phyloP scores from a whole-genome alignment of 768 basidiomycete genomes.

The Collybia nuda region DNA sequence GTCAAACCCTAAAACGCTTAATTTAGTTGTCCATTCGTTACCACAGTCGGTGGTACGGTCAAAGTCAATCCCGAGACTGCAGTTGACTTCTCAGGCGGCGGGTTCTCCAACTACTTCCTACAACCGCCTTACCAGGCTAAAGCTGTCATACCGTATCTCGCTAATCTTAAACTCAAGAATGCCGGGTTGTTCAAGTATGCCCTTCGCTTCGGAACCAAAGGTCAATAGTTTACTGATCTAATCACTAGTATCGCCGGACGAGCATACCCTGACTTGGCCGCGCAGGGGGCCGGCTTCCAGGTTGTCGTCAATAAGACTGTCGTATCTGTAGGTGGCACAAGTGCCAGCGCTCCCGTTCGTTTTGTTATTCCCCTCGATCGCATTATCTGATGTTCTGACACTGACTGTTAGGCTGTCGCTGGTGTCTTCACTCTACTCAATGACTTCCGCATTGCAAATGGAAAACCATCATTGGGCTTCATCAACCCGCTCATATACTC shows the following conservation, averaged over 20 bases:
- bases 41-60: slow-evolving; percentile 12
- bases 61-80: slow-evolving; percentile 44
- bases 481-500: slow-evolving; percentile 22
- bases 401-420: slow-evolving; percentile 17
- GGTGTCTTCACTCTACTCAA: slow-evolving; percentile 27
- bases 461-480: slow-evolving; percentile 16
- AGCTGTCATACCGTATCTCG: slow-evolving; percentile 26
- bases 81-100: slow-evolving; percentile 52
- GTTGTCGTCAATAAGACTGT: slow-evolving; percentile 16
- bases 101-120: slow-evolving; percentile 49
- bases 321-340: slow-evolving; percentile 21
- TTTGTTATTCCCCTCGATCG: too few relatives aligned
- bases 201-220: neutral
- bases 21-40: slow-evolving; percentile 11
- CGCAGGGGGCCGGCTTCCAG: slow-evolving; percentile 23
- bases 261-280: slow-evolving; percentile 25
- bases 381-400: too few relatives aligned
- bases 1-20: neutral
- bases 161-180: slow-evolving; percentile 9
- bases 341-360: slow-evolving; percentile 19
- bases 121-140: slow-evolving; percentile 32
- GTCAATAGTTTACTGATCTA: neutral
- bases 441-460: slow-evolving; percentile 22
- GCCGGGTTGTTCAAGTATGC: slow-evolving; percentile 28
- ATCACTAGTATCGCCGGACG: too few relatives aligned